A percentile compares a stretch with the other conserved stretches of the same genome.
These are phyloP conservation scores for Kwoniella dejecticola DNA, from an alignment of 768 basidiomycete species.

Conservation along the genomic window DNA sequence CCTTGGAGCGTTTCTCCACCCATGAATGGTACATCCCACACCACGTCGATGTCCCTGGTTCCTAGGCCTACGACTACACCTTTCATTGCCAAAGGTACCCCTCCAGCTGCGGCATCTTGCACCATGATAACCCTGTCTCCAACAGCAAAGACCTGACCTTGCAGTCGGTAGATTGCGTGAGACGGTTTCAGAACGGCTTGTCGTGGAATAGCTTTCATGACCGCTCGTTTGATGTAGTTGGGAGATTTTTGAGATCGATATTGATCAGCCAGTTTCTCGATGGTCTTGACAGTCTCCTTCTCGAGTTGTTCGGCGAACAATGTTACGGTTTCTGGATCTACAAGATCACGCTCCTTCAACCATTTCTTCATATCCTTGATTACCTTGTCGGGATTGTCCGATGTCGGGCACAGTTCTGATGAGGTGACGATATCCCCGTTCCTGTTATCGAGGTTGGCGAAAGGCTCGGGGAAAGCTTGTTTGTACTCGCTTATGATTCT, in stretches of 20 bases:
- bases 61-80: slow-evolving; percentile 92
- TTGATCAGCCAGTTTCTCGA: slow-evolving; percentile 74
- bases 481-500: slow-evolving; percentile 81
- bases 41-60: slow-evolving; percentile 83
- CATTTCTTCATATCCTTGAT: slow-evolving; percentile 79
- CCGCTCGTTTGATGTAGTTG: slow-evolving; percentile 77
- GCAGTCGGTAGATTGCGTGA: slow-evolving; percentile 83
- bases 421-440: slow-evolving; percentile 77
- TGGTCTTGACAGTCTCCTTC: slow-evolving; percentile 77
- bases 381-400: slow-evolving; percentile 66
- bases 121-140: slow-evolving; percentile 97
- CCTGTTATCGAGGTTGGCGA: slow-evolving; percentile 67
- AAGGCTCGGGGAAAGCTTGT: slow-evolving; percentile 82
- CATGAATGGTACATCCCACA: slow-evolving; percentile 96
- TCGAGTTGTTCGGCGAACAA: slow-evolving; percentile 87
- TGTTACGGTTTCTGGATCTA: slow-evolving; percentile 88
- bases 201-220: slow-evolving; percentile 90
- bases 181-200: slow-evolving; percentile 90
- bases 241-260: slow-evolving; percentile 66
- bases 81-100: slow-evolving; percentile 85
- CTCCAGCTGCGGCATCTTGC: slow-evolving; percentile 75
- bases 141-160: slow-evolving; percentile 80
- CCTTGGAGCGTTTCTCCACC: slow-evolving; percentile 82
- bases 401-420: slow-evolving; percentile 63
- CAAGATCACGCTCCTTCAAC: slow-evolving; percentile 82